phyloP scores from a whole-genome alignment of 2,329 filamentous ascomycete genomes.

The Sporothrix pseudoabietina region DNA sequence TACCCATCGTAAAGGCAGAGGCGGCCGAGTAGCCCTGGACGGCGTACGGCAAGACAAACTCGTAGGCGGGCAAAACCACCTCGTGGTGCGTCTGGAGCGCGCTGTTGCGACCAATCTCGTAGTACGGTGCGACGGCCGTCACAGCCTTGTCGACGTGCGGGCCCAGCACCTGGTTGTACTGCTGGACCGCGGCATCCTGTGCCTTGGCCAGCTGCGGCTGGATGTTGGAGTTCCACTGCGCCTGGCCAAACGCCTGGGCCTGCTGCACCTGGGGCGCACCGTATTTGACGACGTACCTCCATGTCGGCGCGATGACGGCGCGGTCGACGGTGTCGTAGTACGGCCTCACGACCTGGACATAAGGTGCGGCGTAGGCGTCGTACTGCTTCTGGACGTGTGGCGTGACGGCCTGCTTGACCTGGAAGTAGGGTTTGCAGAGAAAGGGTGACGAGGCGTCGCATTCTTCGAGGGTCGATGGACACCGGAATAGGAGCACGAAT shows the following conservation, averaged over 20 bases:
- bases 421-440: conserved; percentile 82
- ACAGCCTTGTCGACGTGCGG: conserved; percentile 70
- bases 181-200: conserved; percentile 59
- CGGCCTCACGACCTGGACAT: conserved; percentile 74
- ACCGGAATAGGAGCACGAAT: conserved; percentile 77
- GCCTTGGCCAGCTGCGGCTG: conserved; percentile 72
- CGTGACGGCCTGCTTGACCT: conserved; percentile 61
- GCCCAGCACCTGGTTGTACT: conserved; percentile 71
- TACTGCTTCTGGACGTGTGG: conserved; percentile 88
- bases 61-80: conserved; percentile 74
- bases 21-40: conserved; percentile 66
- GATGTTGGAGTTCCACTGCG: conserved; percentile 77
- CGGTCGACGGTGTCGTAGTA: conserved; percentile 69
- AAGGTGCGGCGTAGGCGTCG: conserved; percentile 77
- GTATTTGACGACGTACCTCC: conserved; percentile 68
- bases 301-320: conserved; percentile 68
- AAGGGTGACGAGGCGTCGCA: conserved; percentile 70
- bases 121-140: conserved; percentile 68
- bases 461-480: conserved; percentile 68
- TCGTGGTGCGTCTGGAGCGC: conserved; percentile 70
- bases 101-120: conserved; percentile 63
- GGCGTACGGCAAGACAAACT: conserved; percentile 72
- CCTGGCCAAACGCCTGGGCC: conserved; percentile 64
- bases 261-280: conserved; percentile 72
- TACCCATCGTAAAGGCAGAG: conserved; percentile 67